Evolutionary conservation across 1,139 yeast species (phyloP), one percentile per base, ranked within the genome.

Genomic region (Arxiozyma heterogenica): DNA sequence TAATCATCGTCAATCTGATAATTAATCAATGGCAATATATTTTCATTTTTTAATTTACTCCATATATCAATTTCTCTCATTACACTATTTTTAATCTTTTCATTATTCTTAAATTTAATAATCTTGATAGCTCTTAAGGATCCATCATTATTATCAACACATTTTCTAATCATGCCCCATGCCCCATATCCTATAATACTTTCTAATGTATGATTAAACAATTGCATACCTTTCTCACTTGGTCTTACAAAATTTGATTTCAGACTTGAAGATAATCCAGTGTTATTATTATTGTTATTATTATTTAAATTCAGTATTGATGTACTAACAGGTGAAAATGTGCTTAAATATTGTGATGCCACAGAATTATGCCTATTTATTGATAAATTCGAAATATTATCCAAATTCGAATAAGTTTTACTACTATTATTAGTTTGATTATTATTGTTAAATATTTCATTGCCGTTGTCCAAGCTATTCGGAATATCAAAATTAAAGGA

Each of bases 171-270:
- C 41, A 86, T 80, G 3, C 96, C 95, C 86, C 94, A 90, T 0
- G 96, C 95, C 11, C 98, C 98, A 65, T 80, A 81, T 0, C 96
- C 96, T 58, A 90, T 83, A n/a, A 85, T 79, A 60, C 81, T 82
- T 0, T 95, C 96, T 45, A 86, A 65, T 45, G 73, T 78, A 70
- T 83, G 81, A 12, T 77, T 80, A 73, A 84, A 63, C 0, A 85
- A 79, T 12, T 75, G 63, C 7, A 84, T 82, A 0, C 89, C 91
- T 57, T 77, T 76, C 58, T 82, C 86, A 62, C 83, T 86, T 3
- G 68, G 64, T 53, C 58, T 61, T 41, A 53, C 25, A 21, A 54
- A 30, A 18, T 46, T 44, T 11, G 51, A 41, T 43, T 43, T 30
- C 20, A 44, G 11, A 41, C 49, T 44, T 11, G 44, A 41, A 4